Percentiles rank a stretch among this genome's conserved stretches.
phyloP scores from a whole-genome alignment of 2,329 filamentous ascomycete genomes.

The Pseudogymnoascus sp. region DNA sequence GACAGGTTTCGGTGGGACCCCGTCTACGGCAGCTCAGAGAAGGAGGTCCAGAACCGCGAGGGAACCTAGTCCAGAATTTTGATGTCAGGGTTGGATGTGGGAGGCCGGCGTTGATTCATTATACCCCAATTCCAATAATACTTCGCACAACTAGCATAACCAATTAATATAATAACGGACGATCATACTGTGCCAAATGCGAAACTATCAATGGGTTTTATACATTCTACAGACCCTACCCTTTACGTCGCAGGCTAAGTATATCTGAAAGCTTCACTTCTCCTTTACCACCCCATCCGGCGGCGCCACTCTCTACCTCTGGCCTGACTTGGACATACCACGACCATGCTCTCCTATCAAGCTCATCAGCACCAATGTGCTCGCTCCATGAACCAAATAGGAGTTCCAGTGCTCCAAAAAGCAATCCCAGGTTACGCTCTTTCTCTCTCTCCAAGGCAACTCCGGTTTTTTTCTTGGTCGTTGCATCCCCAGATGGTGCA shows the following conservation, averaged over 20 bases:
- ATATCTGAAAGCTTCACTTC: conserved; percentile 58
- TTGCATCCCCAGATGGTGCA: conserved; percentile 27
- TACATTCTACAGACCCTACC: background rate
- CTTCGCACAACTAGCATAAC: background rate
- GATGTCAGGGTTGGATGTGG: background rate
- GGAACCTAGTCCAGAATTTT: background rate
- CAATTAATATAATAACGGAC: background rate
- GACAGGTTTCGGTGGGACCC: conserved; percentile 37
- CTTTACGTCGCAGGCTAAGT: conserved; percentile 45
- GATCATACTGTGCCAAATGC: background rate
- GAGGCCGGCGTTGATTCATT: background rate
- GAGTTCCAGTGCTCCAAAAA: conserved; percentile 64
- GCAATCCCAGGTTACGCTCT: conserved; percentile 57
- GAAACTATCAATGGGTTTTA: background rate
- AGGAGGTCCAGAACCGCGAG: conserved; percentile 17
- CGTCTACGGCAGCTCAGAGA: conserved; percentile 15
- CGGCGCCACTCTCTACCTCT: conserved; percentile 62
- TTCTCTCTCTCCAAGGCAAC: conserved; percentile 50
- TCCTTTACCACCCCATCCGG: conserved; percentile 80
- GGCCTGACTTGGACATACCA: conserved; percentile 77
- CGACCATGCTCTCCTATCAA: conserved; percentile 68
- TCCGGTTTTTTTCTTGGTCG: conserved; percentile 44
- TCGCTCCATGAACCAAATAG: conserved; percentile 66
- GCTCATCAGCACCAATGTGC: conserved; percentile 53
- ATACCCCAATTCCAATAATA: conserved; percentile 5